phyloP scores from a whole-genome alignment of 768 basidiomycete genomes.

The Leccinum sublutescens region DNA sequence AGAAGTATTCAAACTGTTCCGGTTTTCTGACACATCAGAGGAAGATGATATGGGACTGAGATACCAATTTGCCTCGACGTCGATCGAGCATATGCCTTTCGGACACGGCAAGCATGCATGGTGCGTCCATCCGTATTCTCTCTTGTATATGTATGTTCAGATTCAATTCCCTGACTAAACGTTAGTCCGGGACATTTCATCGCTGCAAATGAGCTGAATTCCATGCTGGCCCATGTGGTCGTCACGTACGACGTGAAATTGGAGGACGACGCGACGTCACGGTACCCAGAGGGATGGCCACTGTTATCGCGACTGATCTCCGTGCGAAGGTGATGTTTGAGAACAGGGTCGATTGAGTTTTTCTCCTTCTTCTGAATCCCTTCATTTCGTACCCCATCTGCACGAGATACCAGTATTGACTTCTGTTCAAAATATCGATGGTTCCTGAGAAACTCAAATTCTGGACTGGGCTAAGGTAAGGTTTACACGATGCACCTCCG shows the following conservation, averaged over 20 bases:
- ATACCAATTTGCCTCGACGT: neutral
- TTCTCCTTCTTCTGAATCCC: neutral
- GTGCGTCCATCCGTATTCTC: neutral
- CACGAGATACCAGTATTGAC: neutral
- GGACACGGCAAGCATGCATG: neutral
- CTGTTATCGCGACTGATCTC: neutral
- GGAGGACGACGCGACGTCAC: neutral
- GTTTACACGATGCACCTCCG: no score
- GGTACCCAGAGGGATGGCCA: neutral
- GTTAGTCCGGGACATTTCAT: slow-evolving; percentile 38
- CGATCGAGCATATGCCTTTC: neutral
- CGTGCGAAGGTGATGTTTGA: slow-evolving; percentile 11
- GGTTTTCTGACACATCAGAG: neutral
- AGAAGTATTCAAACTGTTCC: neutral
- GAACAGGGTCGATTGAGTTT: slow-evolving; percentile 4
- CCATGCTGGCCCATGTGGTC: slow-evolving; percentile 45
- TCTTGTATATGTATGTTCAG: neutral
- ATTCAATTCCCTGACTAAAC: neutral
- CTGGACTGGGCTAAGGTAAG: neutral
- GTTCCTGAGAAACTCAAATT: neutral
- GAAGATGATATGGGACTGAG: neutral
- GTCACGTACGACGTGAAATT: slow-evolving; percentile 25
- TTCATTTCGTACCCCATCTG: no score
- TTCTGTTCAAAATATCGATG: neutral
- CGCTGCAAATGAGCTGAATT: slow-evolving; percentile 43